A percentile compares a stretch with the other conserved stretches of the same genome.
Evolutionary conservation across 306 rosid genomes (phyloP).

Genomic region (Dryas octopetala): DNA sequence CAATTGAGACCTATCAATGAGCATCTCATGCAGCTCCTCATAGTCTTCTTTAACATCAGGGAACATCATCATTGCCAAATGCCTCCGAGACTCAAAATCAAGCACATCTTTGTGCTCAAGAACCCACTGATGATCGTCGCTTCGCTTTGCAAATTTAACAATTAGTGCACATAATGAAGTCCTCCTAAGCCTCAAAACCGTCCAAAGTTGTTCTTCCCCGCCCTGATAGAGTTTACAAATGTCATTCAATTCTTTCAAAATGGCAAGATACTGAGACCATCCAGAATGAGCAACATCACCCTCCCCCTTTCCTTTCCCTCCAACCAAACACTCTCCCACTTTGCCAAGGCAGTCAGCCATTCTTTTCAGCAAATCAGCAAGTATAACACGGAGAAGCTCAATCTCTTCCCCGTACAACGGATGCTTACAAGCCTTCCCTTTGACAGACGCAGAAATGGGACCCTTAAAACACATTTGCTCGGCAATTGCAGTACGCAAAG

Average conservation of each 20-base stretch:
- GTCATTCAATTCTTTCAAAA: slow-evolving; percentile 56
- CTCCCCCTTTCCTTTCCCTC: slow-evolving; percentile 28
- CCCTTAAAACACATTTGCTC: slow-evolving; percentile 19
- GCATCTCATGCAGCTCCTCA: slow-evolving; percentile 73
- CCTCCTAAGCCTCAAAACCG: slow-evolving; percentile 37
- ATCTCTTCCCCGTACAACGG: slow-evolving; percentile 38
- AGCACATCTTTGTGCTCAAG: slow-evolving; percentile 50
- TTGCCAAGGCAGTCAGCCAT: slow-evolving; percentile 51
- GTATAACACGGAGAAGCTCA: slow-evolving; percentile 38
- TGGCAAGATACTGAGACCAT: slow-evolving; percentile 56
- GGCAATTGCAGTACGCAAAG: slow-evolving; percentile 35
- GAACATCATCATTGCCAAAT: slow-evolving; percentile 68
- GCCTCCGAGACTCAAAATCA: slow-evolving; percentile 69
- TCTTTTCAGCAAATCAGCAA: slow-evolving; percentile 38
- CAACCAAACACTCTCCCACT: slow-evolving; percentile 46
- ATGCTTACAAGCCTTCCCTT: slow-evolving; percentile 24
- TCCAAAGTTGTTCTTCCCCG: slow-evolving; percentile 54
- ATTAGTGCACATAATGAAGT: slow-evolving; percentile 43
- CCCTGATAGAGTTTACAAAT: slow-evolving; percentile 50
- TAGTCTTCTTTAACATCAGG: slow-evolving; percentile 58
- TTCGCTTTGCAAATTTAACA: slow-evolving; percentile 39
- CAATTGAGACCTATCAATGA: slow-evolving; percentile 71
- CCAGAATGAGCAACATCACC: slow-evolving; percentile 37
- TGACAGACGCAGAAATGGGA: slow-evolving; percentile 9
- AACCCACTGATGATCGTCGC: slow-evolving; percentile 62